Percentiles rank a stretch among this genome's conserved stretches.
Evolutionary conservation across 2,329 filamentous ascomycete genomes (phyloP).

Genomic region (Penicillium occitanis): DNA sequence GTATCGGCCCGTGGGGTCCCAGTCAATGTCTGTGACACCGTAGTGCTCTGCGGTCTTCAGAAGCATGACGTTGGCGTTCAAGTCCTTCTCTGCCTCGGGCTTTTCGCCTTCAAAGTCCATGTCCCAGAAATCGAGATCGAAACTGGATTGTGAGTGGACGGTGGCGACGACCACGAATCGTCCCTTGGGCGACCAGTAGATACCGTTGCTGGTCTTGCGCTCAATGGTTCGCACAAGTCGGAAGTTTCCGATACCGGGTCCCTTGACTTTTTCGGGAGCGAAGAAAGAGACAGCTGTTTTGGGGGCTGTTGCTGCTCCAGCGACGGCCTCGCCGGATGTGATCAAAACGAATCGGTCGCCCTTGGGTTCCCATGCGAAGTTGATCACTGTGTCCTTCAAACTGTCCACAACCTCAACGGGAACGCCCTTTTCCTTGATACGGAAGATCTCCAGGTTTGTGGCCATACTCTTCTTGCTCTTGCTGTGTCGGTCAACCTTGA

Average conservation of each 20-base stretch:
- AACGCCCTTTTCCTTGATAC: constrained; percentile 93
- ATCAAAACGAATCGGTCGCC: constrained; percentile 97
- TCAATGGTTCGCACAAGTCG: constrained; percentile 92
- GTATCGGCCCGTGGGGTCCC: constrained; percentile 94
- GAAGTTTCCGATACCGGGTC: constrained; percentile 79
- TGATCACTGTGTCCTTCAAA: constrained; percentile 98
- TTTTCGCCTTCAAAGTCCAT: constrained; percentile 98
- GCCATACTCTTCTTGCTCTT: constrained; percentile 98
- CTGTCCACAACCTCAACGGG: constrained; percentile 97
- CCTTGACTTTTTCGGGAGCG: constrained; percentile 93
- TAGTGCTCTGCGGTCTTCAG: constrained; percentile 96
- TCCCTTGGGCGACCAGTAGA: constrained; percentile 97
- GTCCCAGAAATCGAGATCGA: constrained; percentile 96
- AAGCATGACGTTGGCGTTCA: constrained; percentile 89
- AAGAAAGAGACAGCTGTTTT: constrained; percentile 97
- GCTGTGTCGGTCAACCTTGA: constrained; percentile 97
- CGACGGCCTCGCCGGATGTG: constrained; percentile 80
- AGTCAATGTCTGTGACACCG: constrained; percentile 95
- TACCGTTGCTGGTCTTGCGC: constrained; percentile 99
- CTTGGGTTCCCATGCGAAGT: constrained; percentile 99
- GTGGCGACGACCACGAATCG: constrained; percentile 94
- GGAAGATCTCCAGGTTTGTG: constrained; percentile 98
- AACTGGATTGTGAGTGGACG: constrained; percentile 87
- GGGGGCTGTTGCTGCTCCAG: constrained; percentile 76
- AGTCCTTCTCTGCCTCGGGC: constrained; percentile 86